phyloP scores from a whole-genome alignment of 1,139 yeast genomes.

The Petasospora rhodanensis region DNA sequence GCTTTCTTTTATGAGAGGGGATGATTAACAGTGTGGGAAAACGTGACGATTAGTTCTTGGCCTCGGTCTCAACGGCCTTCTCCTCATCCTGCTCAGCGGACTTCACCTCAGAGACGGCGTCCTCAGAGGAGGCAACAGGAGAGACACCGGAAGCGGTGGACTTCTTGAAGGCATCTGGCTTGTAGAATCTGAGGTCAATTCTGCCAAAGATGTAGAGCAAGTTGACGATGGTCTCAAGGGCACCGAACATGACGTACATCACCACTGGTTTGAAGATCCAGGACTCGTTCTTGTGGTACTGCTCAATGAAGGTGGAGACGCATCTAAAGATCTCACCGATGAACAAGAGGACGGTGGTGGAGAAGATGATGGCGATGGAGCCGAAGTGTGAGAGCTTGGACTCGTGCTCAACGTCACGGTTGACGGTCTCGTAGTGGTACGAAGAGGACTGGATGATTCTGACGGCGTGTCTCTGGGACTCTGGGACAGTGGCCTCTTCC shows the following conservation, averaged over 20 bases:
- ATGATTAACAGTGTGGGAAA: no score
- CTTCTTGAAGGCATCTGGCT: slow-evolving; percentile 38
- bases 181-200: slow-evolving; percentile 72
- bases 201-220: slow-evolving; percentile 55
- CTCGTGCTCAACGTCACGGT: slow-evolving; percentile 23
- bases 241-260: slow-evolving; percentile 67
- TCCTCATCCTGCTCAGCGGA: no score
- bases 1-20: no score
- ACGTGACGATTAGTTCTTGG: no score
- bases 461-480: slow-evolving; percentile 42
- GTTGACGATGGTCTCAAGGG: slow-evolving; percentile 54
- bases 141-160: not conserved
- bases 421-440: slow-evolving; percentile 36
- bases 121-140: slow-evolving; percentile 2
- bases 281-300: slow-evolving; percentile 30
- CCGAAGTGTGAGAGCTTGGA: slow-evolving; percentile 41
- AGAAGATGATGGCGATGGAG: slow-evolving; percentile 40
- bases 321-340: slow-evolving; percentile 54
- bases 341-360: slow-evolving; percentile 51
- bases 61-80: no score
- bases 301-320: slow-evolving; percentile 46
- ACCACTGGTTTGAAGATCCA: slow-evolving; percentile 51
- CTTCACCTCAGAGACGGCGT: slow-evolving; percentile 4
- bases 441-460: slow-evolving; percentile 38
- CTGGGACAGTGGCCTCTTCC: slow-evolving; percentile 47